Conservation (phyloP, 2,329 filamentous ascomycete species). For the Neopestalotiopsis sp. region DNA sequence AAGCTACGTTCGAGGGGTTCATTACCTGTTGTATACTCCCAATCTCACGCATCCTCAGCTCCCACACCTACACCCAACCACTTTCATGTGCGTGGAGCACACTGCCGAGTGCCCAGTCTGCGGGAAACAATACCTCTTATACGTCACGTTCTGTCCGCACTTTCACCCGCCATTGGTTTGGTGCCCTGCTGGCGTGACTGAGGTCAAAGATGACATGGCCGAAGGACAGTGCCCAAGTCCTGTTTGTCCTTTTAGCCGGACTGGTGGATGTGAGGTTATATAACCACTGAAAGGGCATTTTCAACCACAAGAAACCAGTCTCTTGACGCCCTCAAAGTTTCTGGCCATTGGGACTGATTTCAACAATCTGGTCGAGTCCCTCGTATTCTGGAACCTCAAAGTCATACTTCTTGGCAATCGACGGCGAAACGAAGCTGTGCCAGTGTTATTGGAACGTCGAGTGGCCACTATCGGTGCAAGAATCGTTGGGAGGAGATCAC, state of each 20-base stretch:
- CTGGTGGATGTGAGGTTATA: conserved; percentile 61
- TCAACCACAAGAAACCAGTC: conserved; percentile 11
- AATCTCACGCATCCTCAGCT: neutral
- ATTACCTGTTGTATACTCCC: neutral
- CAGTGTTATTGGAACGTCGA: conserved; percentile 27
- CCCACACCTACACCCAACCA: neutral
- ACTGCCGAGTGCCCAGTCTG: conserved; percentile 63
- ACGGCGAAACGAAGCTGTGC: conserved; percentile 75
- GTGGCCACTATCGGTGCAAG: conserved; percentile 1
- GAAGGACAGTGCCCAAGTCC: conserved; percentile 63
- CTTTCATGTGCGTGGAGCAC: conserved; percentile 66
- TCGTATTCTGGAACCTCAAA: conserved; percentile 83
- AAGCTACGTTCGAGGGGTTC: conserved; percentile 2
- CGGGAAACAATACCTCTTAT: conserved; percentile 64
- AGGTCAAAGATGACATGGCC: conserved; percentile 51
- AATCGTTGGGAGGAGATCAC: conserved; percentile 31
- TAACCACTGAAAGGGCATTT: conserved; percentile 37
- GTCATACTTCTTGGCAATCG: conserved; percentile 83
- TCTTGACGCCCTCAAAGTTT: conserved; percentile 52
- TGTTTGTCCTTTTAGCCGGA: conserved; percentile 63
- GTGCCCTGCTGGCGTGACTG: conserved; percentile 51
- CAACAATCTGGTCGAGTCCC: conserved; percentile 88
- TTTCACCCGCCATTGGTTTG: conserved; percentile 54
- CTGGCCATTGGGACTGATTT: conserved; percentile 61
- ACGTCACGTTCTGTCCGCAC: conserved; percentile 60